Conservation (phyloP, 2,329 filamentous ascomycete species). For the Dactylellina drechsleri region DNA sequence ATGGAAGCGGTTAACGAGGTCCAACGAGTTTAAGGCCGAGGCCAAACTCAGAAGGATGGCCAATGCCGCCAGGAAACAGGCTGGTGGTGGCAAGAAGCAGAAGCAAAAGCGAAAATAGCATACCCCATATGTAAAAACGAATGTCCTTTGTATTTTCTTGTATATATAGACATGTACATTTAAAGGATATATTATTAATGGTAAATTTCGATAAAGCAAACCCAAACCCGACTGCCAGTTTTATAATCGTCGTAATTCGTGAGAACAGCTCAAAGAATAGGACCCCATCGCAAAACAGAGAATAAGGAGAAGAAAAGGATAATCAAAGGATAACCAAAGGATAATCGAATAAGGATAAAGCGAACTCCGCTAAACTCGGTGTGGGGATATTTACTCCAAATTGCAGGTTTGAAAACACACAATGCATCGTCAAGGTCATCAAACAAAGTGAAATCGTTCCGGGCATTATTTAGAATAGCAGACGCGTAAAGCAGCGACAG, state of each 20-base stretch:
- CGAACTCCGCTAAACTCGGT: too few relatives aligned
- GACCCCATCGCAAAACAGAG: too few relatives aligned
- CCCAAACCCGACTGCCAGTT: neutral
- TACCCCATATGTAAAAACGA: neutral
- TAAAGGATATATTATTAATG: conserved; percentile 14
- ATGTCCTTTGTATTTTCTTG: conserved; percentile 1
- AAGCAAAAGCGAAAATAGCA: conserved; percentile 15
- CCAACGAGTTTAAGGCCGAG: conserved; percentile 32
- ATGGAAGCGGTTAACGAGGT: conserved; percentile 40
- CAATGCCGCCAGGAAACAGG: conserved; percentile 3
- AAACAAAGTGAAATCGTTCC: too few relatives aligned
- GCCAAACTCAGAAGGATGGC: conserved; percentile 41
- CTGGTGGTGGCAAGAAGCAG: conserved; percentile 33
- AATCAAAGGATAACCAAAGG: too few relatives aligned
- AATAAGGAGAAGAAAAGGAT: too few relatives aligned
- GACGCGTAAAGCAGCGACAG: too few relatives aligned
- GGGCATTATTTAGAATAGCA: too few relatives aligned
- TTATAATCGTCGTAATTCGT: neutral
- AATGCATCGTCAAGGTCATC: too few relatives aligned
- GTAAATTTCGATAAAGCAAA: conserved; percentile 12
- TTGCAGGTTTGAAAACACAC: too few relatives aligned
- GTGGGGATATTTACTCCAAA: too few relatives aligned
- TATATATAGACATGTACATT: conserved; percentile 27
- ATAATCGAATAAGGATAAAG: too few relatives aligned
- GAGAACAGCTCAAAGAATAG: neutral